phyloP scores from a whole-genome alignment of 2,329 filamentous ascomycete species.

The Teratosphaeria gauchensis region DNA sequence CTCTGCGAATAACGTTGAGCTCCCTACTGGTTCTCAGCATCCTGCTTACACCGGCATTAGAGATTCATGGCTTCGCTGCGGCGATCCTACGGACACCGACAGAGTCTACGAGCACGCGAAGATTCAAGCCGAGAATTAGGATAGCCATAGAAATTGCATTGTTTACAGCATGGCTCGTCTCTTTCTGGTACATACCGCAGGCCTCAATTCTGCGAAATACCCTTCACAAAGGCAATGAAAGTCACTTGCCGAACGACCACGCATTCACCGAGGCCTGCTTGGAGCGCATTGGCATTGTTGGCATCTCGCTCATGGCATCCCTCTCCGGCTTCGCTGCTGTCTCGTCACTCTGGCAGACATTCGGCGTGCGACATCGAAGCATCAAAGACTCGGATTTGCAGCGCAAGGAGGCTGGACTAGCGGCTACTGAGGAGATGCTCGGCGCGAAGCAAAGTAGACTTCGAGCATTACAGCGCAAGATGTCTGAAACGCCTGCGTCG shows the following conservation, averaged over 20 bases:
- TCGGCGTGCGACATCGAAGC: slow-evolving; percentile 54
- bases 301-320: slow-evolving; percentile 76
- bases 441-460: slow-evolving; percentile 63
- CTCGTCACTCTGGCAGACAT: slow-evolving; percentile 76
- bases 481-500: slow-evolving; percentile 29
- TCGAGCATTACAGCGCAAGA: slow-evolving; percentile 58
- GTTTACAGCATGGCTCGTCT: slow-evolving; percentile 59
- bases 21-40: slow-evolving; percentile 63
- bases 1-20: slow-evolving; percentile 60
- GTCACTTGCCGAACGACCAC: slow-evolving; percentile 28
- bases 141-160: slow-evolving; percentile 46
- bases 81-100: slow-evolving; percentile 52
- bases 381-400: slow-evolving; percentile 59
- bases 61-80: slow-evolving; percentile 47
- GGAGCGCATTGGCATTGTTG: slow-evolving; percentile 69
- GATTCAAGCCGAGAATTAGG: slow-evolving; percentile 44
- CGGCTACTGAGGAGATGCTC: slow-evolving; percentile 72
- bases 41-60: slow-evolving; percentile 66
- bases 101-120: slow-evolving; percentile 51
- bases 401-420: slow-evolving; percentile 68
- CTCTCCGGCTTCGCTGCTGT: slow-evolving; percentile 87
- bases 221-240: slow-evolving; percentile 35
- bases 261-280: slow-evolving; percentile 47
- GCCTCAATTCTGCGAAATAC: slow-evolving; percentile 24
- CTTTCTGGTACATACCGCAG: slow-evolving; percentile 56